Percentiles rank a stretch among this genome's conserved stretches.
Evolutionary conservation across 768 basidiomycete genomes (phyloP).

Genomic region (Hygrophoropsis aurantiaca): DNA sequence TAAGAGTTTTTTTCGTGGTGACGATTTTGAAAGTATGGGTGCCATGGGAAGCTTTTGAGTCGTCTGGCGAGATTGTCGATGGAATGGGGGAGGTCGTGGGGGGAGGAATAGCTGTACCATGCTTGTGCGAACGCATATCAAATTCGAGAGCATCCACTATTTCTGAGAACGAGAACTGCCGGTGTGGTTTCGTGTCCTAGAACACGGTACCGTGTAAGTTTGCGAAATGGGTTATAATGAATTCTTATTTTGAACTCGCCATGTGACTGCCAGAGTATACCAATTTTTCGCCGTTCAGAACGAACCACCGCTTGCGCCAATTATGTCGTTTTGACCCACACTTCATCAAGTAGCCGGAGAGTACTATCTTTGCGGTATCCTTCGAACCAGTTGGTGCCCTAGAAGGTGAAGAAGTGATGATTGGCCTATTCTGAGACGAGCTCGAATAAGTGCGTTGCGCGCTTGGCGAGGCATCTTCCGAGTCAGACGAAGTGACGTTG

Average conservation of each 20-base stretch:
- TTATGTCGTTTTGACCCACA: slow-evolving; percentile 89
- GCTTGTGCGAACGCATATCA: slow-evolving; percentile 58
- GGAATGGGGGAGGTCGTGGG: slow-evolving; percentile 30
- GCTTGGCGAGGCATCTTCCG: slow-evolving; percentile 64
- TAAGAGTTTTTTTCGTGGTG: slow-evolving; percentile 85
- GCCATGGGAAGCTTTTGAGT: slow-evolving; percentile 44
- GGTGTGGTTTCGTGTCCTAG: slow-evolving; percentile 88
- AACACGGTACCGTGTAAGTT: slow-evolving; percentile 9
- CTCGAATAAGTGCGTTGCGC: slow-evolving; percentile 41
- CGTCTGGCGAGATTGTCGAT: slow-evolving; percentile 35
- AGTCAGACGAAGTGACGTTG: slow-evolving; percentile 73
- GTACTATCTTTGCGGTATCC: slow-evolving; percentile 76
- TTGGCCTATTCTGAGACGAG: slow-evolving; percentile 45
- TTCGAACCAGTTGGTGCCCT: slow-evolving; percentile 35
- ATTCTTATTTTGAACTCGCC: slow-evolving; percentile 50
- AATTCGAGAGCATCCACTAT: slow-evolving; percentile 93
- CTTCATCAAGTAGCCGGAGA: slow-evolving; percentile 94
- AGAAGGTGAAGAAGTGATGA: slow-evolving; percentile 43
- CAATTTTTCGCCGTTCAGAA: slow-evolving; percentile 84
- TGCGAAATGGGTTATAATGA: slow-evolving; percentile 8
- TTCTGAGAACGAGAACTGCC: slow-evolving; percentile 78
- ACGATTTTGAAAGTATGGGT: slow-evolving; percentile 91
- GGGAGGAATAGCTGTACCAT: slow-evolving; percentile 36
- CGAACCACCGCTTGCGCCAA: slow-evolving; percentile 98
- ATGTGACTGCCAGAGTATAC: slow-evolving; percentile 93